A percentile compares a stretch with the other conserved stretches of the same genome.
Evolutionary conservation across 306 rosid species (phyloP).

Genomic region (Gillenia trifoliata): DNA sequence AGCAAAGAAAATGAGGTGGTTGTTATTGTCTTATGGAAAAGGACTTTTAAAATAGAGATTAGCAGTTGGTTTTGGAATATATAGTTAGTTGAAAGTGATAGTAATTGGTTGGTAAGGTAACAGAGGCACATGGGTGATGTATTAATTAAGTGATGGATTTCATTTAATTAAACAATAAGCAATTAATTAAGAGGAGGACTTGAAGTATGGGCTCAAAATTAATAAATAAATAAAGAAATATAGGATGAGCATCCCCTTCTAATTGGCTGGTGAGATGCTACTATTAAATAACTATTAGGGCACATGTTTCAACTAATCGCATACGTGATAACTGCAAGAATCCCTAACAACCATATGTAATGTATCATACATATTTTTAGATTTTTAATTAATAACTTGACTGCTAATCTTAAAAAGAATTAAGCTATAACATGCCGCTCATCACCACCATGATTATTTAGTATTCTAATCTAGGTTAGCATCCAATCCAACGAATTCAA

Average conservation of each 20-base stretch:
- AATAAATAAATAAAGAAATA: not conserved
- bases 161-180: not conserved
- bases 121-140: slow-evolving; percentile 19
- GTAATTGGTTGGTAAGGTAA: slow-evolving; percentile 28
- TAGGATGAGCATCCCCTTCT: not conserved
- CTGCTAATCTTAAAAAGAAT: not conserved
- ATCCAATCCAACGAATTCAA: not conserved
- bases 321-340: not conserved
- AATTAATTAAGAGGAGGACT: not conserved
- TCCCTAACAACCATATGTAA: not conserved
- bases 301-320: not conserved
- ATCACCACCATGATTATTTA: no score
- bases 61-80: slow-evolving; percentile 3
- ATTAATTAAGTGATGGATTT: not conserved
- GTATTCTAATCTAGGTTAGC: not conserved
- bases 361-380: not conserved
- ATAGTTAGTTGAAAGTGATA: slow-evolving; percentile 9
- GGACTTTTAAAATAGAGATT: not conserved
- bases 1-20: not conserved
- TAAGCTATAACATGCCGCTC: no score
- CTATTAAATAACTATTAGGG: not conserved
- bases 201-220: not conserved
- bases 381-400: no score
- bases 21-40: not conserved
- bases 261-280: not conserved